A percentile compares a stretch with the other conserved stretches of the same genome.
phyloP scores from a whole-genome alignment of 2,329 filamentous ascomycete species.

The Coniella lustricola region DNA sequence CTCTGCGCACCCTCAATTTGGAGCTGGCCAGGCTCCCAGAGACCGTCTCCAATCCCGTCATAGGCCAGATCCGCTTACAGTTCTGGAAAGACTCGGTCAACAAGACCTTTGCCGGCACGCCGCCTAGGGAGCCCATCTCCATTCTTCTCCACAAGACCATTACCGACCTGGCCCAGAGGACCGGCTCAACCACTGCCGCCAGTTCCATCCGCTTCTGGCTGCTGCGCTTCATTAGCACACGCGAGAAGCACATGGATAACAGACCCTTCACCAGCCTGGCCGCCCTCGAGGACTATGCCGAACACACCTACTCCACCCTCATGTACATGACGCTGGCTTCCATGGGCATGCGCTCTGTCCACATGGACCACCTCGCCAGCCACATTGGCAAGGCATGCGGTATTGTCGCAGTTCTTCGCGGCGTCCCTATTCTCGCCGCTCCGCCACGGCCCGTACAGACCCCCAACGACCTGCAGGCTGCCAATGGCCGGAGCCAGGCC shows the following conservation, averaged over 20 bases:
- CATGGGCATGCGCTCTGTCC: conserved; percentile 71
- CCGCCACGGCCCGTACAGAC: conserved; percentile 48
- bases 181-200: conserved; percentile 32
- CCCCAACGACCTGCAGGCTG: conserved; percentile 32
- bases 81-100: conserved; percentile 88
- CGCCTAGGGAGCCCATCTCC: conserved; percentile 87
- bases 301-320: conserved; percentile 89
- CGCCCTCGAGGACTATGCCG: conserved; percentile 78
- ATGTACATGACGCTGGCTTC: conserved; percentile 81
- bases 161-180: conserved; percentile 45
- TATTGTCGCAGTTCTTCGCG: conserved; percentile 78
- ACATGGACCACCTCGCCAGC: conserved; percentile 85
- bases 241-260: conserved; percentile 78
- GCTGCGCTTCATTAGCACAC: conserved; percentile 67
- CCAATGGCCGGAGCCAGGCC: conserved; percentile 34
- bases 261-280: conserved; percentile 69
- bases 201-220: conserved; percentile 65
- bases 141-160: conserved; percentile 72
- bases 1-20: conserved; percentile 86
- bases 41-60: conserved; percentile 77
- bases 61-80: conserved; percentile 83
- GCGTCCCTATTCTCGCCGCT: conserved; percentile 81
- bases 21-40: conserved; percentile 88
- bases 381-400: conserved; percentile 93
- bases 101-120: conserved; percentile 66